A percentile compares a stretch with the other conserved stretches of the same genome.
These are phyloP conservation scores for Metschnikowia continentalis DNA, from an alignment of 805 yeast genomes.

Conservation along the genomic window DNA sequence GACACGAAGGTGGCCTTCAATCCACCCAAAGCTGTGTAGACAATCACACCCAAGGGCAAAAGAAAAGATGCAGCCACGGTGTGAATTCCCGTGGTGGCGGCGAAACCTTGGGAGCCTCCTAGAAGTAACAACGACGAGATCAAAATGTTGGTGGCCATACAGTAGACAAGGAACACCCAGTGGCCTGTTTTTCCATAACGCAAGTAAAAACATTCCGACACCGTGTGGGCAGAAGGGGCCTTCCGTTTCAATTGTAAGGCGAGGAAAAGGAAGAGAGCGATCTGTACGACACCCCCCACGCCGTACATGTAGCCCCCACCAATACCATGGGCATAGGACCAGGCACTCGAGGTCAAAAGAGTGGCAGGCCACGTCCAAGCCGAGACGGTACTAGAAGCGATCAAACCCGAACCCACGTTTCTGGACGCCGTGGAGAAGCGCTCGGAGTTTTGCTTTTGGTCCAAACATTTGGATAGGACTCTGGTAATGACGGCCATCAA, in stretches of 20 bases:
- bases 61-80: constrained; percentile 39
- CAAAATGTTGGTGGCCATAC: constrained; percentile 13
- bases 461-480: constrained; percentile 6
- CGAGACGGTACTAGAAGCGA: constrained; percentile 8
- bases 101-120: constrained; percentile 9
- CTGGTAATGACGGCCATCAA: constrained; percentile 7
- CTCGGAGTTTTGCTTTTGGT: constrained; percentile 9
- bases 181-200: constrained; percentile 14
- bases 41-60: constrained; percentile 56
- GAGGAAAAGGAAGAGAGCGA: constrained; percentile 17
- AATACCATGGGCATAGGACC: constrained; percentile 9
- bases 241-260: constrained; percentile 20
- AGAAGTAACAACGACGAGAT: constrained; percentile 11
- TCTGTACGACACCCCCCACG: constrained; percentile 15
- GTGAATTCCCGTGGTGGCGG: constrained; percentile 12
- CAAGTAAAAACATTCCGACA: constrained; percentile 16
- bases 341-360: constrained; percentile 6
- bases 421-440: constrained; percentile 11
- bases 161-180: constrained; percentile 12
- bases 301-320: constrained; percentile 8
- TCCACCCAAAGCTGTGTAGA: constrained; percentile 78
- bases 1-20: constrained; percentile 78
- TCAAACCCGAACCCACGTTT: constrained; percentile 8
- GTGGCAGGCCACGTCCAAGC: constrained; percentile 36
- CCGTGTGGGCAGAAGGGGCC: constrained; percentile 18